Evolutionary conservation across 208 protist genomes (phyloP), one percentile per base, ranked within the genome.

Genomic region (Balamuthia mandrillaris): DNA sequence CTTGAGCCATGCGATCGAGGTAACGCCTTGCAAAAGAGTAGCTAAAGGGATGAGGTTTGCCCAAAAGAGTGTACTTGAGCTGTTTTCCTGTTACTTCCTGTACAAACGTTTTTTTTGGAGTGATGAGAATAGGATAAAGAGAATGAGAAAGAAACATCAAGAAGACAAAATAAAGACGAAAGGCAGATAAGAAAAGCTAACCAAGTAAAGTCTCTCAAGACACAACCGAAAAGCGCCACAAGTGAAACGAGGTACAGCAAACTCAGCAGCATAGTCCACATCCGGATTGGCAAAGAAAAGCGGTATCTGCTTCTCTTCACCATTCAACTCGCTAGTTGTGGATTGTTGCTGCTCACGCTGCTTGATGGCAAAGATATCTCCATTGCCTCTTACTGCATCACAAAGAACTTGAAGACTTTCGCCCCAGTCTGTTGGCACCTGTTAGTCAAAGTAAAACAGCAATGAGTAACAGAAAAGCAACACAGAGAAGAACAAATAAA

Each of bases 271-370:
- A 42, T 75, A 75, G 33, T 27, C 29, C 29, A 75, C 6, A 42
- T 75, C 65, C 7, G 65, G 65, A n/a, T 75, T 75, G 10, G 65
- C 65, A 9, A 75, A 42, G 33, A 33, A 75, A 18, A 75, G n/a
- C 7, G 65, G 65, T 9, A 75, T 18, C 14, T 75, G 10, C 24
- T 37, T 24, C 60, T 68, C 24, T 56, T 75, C n/a, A 56, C n/a
- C 49, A 56, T 24, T 18, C 49, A 56, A 56, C 18, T 18, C n/a
- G 49, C 18, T 56, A 56, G 18, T 24, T n/a, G 18, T 56, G 49
- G 18, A n/a, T 18, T 56, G n/a, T 56, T 56, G 49, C 49, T 24
- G 49, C 18, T 56, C 18, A 18, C n/a, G 49, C 18, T 24, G 49
- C 18, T n/a, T n/a, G 49, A 18, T 56, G 21, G 65, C 37, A 27